A percentile compares a stretch with the other conserved stretches of the same genome.
Evolutionary conservation across 2,329 filamentous ascomycete genomes (phyloP).

Genomic region (Beauveria sp.): DNA sequence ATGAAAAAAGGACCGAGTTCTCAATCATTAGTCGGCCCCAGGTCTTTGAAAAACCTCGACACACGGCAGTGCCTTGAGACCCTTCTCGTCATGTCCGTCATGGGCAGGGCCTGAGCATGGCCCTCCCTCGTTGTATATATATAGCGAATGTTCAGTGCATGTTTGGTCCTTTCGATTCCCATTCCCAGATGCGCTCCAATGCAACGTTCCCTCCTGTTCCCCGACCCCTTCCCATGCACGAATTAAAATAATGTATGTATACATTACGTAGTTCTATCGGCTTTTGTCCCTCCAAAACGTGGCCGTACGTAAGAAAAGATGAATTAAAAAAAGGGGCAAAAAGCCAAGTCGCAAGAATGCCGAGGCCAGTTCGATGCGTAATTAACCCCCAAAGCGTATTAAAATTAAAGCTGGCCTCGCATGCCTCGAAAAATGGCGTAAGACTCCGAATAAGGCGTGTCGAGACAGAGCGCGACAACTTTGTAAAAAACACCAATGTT

Average conservation of each 20-base stretch:
- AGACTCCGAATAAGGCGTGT: not conserved
- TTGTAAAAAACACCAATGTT: constrained; percentile 16
- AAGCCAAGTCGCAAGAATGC: not conserved
- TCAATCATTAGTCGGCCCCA: constrained; percentile 5
- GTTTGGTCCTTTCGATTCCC: not conserved
- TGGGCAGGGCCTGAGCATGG: not conserved
- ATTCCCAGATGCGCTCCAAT: constrained; percentile 13
- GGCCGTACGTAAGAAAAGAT: constrained; percentile 17
- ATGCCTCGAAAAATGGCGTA: not conserved
- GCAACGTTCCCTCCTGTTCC: constrained; percentile 22
- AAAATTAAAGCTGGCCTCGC: constrained; percentile 9
- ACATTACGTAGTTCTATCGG: constrained; percentile 32
- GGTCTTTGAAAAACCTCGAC: not conserved
- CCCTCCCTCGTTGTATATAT: constrained; percentile 4
- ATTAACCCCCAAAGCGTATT: constrained; percentile 5
- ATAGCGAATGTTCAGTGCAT: constrained; percentile 12
- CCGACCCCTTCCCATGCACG: constrained; percentile 23
- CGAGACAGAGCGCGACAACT: not conserved
- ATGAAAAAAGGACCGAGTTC: not conserved
- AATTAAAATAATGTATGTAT: constrained; percentile 30
- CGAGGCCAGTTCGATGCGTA: constrained; percentile 1
- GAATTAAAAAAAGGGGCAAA: not conserved
- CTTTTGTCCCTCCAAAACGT: constrained; percentile 23
- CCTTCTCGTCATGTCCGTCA: constrained; percentile 9
- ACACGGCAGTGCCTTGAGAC: not conserved